Percentiles rank a stretch among this genome's conserved stretches.
phyloP scores from a whole-genome alignment of 2,329 filamentous ascomycete species.

The Cladosporium oxysporum region DNA sequence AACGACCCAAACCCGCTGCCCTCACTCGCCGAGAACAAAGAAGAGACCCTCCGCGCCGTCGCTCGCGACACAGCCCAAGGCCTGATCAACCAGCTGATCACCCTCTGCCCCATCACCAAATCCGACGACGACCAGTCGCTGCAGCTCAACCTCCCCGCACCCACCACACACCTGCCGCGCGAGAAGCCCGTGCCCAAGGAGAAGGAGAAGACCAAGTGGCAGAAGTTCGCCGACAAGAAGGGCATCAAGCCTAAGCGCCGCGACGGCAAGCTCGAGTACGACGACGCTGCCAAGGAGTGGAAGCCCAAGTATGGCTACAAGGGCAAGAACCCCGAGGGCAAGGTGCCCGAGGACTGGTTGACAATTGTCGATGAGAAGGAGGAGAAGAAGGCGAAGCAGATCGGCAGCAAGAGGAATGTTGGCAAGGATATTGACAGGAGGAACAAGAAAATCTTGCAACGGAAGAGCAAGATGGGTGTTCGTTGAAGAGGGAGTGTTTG shows the following conservation, averaged over 20 bases:
- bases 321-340: conserved; percentile 80
- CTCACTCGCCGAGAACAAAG: conserved; percentile 52
- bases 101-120: conserved; percentile 76
- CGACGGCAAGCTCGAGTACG: conserved; percentile 79
- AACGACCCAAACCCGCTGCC: conserved; percentile 83
- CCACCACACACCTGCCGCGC: conserved; percentile 73
- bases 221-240: conserved; percentile 94
- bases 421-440: conserved; percentile 33
- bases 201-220: conserved; percentile 89
- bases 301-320: conserved; percentile 94
- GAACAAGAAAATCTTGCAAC: conserved; percentile 26
- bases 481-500: background rate
- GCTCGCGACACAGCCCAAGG: conserved; percentile 90
- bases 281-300: conserved; percentile 84
- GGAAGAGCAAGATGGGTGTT: conserved; percentile 23
- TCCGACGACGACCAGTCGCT: conserved; percentile 63
- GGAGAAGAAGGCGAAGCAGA: conserved; percentile 57
- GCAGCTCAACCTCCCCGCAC: conserved; percentile 72
- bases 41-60: conserved; percentile 68
- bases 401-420: conserved; percentile 57
- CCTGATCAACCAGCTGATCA: conserved; percentile 91
- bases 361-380: conserved; percentile 80
- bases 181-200: conserved; percentile 86
- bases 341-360: conserved; percentile 78
- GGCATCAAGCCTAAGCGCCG: conserved; percentile 88